Evolutionary conservation across 1,284 basidiomycete species (phyloP).

Genomic region (Cutaneotrichosporon sp.): DNA sequence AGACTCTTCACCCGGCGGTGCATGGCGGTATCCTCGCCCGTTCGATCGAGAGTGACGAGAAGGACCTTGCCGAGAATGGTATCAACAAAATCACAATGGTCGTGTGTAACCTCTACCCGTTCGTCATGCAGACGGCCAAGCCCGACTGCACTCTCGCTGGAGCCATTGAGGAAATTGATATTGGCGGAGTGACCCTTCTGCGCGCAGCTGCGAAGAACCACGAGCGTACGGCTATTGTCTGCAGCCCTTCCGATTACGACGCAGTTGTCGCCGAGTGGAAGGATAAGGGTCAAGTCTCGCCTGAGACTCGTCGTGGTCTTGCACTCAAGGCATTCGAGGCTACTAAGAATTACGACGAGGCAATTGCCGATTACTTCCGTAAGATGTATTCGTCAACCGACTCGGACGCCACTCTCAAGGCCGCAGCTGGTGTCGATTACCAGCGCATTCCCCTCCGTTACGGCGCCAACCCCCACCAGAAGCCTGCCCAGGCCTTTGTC

Average conservation of each 20-base stretch:
- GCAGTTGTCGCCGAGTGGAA: slow-evolving; percentile 77
- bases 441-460: slow-evolving; percentile 88
- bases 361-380: slow-evolving; percentile 95
- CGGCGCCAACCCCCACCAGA: slow-evolving; percentile 98
- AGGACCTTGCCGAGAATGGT: slow-evolving; percentile 73
- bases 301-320: slow-evolving; percentile 70
- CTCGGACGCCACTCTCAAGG: slow-evolving; percentile 62
- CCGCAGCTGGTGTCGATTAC: slow-evolving; percentile 61
- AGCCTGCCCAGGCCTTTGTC: slow-evolving; percentile 96
- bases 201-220: slow-evolving; percentile 99
- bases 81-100: slow-evolving; percentile 92
- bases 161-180: slow-evolving; percentile 98
- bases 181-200: slow-evolving; percentile 95
- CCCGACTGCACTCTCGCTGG: slow-evolving; percentile 86
- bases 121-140: slow-evolving; percentile 83
- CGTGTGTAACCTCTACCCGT: slow-evolving; percentile 99
- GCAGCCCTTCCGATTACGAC: slow-evolving; percentile 89
- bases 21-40: slow-evolving; percentile 96
- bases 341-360: slow-evolving; percentile 91
- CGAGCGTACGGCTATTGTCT: slow-evolving; percentile 85
- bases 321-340: slow-evolving; percentile 98
- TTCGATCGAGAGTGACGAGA: slow-evolving; percentile 78
- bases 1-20: slow-evolving; percentile 98
- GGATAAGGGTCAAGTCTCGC: slow-evolving; percentile 66
- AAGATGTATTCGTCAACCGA: slow-evolving; percentile 88